These are phyloP conservation scores for Ploettnerulaceae sp. DNA, from an alignment of 2,329 filamentous ascomycete species.

Conservation along the genomic window DNA sequence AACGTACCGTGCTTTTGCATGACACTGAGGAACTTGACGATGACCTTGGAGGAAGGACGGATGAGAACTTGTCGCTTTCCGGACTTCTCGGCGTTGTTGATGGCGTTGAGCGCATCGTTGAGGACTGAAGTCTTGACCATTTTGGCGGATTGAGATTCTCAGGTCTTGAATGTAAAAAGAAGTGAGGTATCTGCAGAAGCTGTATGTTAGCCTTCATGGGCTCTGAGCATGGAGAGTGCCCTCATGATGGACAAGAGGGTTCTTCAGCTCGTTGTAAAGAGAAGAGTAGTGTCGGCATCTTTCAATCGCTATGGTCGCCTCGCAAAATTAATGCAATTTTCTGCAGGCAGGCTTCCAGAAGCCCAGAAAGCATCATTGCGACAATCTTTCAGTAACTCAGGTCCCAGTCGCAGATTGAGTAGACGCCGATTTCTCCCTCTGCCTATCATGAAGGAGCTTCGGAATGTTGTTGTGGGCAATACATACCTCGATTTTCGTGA, in stretches of 20 bases:
- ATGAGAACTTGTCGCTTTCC: conserved; percentile 99
- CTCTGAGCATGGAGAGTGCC: conserved; percentile 65
- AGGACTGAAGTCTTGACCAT: conserved; percentile 99
- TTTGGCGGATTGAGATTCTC: conserved; percentile 81
- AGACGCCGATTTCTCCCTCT: conserved; percentile 49
- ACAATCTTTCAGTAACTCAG: conserved; percentile 6
- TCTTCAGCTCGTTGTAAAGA: conserved; percentile 64
- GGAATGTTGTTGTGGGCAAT: conserved; percentile 15
- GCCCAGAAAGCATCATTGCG: not conserved
- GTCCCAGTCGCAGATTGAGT: conserved; percentile 28
- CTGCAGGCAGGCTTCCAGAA: conserved; percentile 1
- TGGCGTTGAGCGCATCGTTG: conserved; percentile 97
- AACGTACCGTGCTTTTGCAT: conserved; percentile 99
- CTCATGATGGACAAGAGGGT: conserved; percentile 54
- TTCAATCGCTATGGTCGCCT: conserved; percentile 27
- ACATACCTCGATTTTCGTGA: conserved; percentile 32
- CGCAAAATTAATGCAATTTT: too few species aligned
- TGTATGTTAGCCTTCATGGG: conserved; percentile 58
- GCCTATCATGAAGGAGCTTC: conserved; percentile 35
- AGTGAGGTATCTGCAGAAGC: conserved; percentile 58
- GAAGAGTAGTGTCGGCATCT: conserved; percentile 55
- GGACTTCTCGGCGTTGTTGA: conserved; percentile 99
- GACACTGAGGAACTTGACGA: conserved; percentile 97
- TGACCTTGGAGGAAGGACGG: conserved; percentile 98
- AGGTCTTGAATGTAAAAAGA: conserved; percentile 52